These are phyloP conservation scores for Coemansia sp. DNA, from an alignment of 192 early-diverging fungal species.

Conservation along the genomic window DNA sequence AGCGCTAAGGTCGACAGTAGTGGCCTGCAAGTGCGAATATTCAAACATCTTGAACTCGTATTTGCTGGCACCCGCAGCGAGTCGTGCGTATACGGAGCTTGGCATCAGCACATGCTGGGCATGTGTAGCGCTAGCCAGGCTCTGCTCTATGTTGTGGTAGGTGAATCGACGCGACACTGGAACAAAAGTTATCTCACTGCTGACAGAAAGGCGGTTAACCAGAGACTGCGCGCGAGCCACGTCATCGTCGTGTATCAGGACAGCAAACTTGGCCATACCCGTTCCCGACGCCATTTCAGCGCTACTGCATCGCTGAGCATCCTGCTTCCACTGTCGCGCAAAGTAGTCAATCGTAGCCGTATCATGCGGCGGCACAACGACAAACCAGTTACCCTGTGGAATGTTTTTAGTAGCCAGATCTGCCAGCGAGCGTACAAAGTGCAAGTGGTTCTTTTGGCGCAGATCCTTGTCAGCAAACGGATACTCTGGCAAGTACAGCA, in stretches of 20 bases:
- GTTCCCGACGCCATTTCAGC: constrained; percentile 42
- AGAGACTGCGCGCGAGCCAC: constrained; percentile 36
- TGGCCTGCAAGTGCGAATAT: constrained; percentile 44
- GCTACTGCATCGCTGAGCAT: constrained; percentile 40
- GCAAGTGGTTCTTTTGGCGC: constrained; percentile 52
- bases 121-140: constrained; percentile 25
- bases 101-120: constrained; percentile 54
- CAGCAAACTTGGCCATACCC: constrained; percentile 34
- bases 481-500: constrained; percentile 68
- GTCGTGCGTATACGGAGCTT: constrained; percentile 37
- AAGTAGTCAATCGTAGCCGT: constrained; percentile 36
- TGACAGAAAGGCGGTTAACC: constrained; percentile 29
- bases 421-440: constrained; percentile 40
- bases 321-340: constrained; percentile 42
- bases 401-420: constrained; percentile 36
- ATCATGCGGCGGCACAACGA: constrained; percentile 44
- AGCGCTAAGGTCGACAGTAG: constrained; percentile 43
- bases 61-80: constrained; percentile 13
- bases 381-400: constrained; percentile 54
- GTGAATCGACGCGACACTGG: constrained; percentile 44
- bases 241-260: constrained; percentile 53
- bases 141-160: constrained; percentile 37
- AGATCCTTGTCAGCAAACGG: constrained; percentile 56
- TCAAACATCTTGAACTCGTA: constrained; percentile 44
- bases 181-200: constrained; percentile 36